These are phyloP conservation scores for Parafenestella ontariensis DNA, from an alignment of 2,329 filamentous ascomycete species.

Conservation along the genomic window DNA sequence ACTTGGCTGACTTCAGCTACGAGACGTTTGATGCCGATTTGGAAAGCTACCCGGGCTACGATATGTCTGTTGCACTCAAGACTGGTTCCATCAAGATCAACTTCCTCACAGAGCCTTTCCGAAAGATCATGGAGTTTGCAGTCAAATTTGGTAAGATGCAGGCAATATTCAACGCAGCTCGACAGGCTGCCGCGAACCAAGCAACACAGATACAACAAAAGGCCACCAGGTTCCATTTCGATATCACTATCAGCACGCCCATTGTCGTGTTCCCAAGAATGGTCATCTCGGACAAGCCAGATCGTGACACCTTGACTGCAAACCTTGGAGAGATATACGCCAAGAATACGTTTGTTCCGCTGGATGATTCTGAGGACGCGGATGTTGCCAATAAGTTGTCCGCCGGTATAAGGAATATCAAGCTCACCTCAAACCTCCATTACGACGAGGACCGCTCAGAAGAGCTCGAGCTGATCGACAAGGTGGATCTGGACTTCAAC, in stretches of 20 bases:
- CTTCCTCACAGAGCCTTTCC: conserved; percentile 95
- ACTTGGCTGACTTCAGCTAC: conserved; percentile 95
- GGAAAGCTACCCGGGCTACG: conserved; percentile 87
- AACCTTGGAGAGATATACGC: conserved; percentile 98
- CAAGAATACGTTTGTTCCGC: conserved; percentile 86
- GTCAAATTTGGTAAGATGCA: conserved; percentile 99
- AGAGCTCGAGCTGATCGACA: conserved; percentile 94
- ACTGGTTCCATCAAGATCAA: conserved; percentile 97
- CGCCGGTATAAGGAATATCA: conserved; percentile 89
- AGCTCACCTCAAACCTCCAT: conserved; percentile 87
- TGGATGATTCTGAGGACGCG: conserved; percentile 77
- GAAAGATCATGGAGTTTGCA: conserved; percentile 96
- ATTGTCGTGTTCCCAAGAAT: conserved; percentile 93
- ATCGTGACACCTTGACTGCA: conserved; percentile 85
- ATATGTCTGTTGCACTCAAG: conserved; percentile 87
- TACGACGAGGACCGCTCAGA: conserved; percentile 76
- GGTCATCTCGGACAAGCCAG: conserved; percentile 71
- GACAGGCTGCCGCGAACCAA: conserved; percentile 91
- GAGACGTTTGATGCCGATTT: conserved; percentile 87
- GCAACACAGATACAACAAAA: conserved; percentile 92
- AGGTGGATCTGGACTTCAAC: conserved; percentile 92
- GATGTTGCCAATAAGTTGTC: conserved; percentile 87
- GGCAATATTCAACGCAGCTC: conserved; percentile 95
- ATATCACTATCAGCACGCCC: conserved; percentile 90
- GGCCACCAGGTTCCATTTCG: conserved; percentile 89